phyloP scores from a whole-genome alignment of 441 rosid genomes.

The Lepidium campestre region DNA sequence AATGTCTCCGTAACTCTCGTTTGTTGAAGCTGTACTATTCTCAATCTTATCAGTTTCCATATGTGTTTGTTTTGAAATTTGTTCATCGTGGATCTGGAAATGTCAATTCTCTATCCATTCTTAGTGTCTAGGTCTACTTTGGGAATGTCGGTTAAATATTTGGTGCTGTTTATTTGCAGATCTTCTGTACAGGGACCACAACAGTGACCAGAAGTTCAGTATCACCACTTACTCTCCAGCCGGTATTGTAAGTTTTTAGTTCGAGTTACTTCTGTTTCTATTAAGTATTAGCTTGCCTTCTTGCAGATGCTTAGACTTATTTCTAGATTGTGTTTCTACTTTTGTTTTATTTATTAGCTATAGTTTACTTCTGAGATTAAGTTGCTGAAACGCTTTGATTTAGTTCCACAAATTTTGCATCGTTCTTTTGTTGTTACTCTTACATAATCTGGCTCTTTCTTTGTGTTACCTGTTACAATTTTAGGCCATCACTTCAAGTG shows the following conservation, averaged over 20 bases:
- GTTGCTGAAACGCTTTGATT: constrained; percentile 31
- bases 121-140: background rate
- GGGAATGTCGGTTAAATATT: background rate
- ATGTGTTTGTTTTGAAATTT: background rate
- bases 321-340: background rate
- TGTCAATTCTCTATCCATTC: background rate
- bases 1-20: background rate
- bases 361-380: background rate
- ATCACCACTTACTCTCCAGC: constrained; percentile 69
- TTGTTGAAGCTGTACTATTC: background rate
- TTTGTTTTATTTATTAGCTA: background rate
- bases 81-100: background rate
- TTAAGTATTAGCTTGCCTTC: background rate
- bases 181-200: constrained; percentile 88
- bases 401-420: constrained; percentile 38
- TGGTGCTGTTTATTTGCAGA: constrained; percentile 34
- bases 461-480: background rate
- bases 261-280: background rate
- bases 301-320: background rate
- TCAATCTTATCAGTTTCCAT: background rate
- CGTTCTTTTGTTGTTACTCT: background rate
- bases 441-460: background rate
- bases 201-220: constrained; percentile 81
- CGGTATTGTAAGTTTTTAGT: constrained; percentile 53
- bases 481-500: constrained; percentile 77